These are phyloP conservation scores for Metschnikowia koreensis DNA, from an alignment of 805 yeast species.

Conservation along the genomic window DNA sequence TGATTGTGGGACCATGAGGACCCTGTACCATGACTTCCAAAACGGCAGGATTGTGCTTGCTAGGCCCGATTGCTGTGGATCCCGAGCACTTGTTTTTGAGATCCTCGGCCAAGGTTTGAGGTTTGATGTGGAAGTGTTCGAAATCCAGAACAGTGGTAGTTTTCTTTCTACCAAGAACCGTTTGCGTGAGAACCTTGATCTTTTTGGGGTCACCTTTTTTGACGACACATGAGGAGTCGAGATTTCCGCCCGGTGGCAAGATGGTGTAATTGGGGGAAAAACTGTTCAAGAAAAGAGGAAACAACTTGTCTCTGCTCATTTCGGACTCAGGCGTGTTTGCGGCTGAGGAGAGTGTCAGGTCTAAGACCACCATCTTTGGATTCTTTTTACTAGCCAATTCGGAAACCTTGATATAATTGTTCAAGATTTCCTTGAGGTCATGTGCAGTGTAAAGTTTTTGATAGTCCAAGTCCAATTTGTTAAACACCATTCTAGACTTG, in stretches of 20 bases:
- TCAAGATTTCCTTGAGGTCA: constrained; percentile 54
- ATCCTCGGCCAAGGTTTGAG: constrained; percentile 63
- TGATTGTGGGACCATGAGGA: constrained; percentile 66
- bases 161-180: constrained; percentile 76
- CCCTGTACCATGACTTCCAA: constrained; percentile 88
- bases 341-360: constrained; percentile 50
- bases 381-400: constrained; percentile 51
- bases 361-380: constrained; percentile 54
- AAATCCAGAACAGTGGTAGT: constrained; percentile 72
- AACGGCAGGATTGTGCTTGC: constrained; percentile 51
- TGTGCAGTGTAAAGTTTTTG: constrained; percentile 47
- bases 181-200: constrained; percentile 65
- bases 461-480: constrained; percentile 36
- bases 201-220: constrained; percentile 66
- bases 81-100: constrained; percentile 84
- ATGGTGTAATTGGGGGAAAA: constrained; percentile 53
- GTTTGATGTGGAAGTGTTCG: constrained; percentile 64
- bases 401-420: constrained; percentile 53
- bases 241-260: constrained; percentile 42
- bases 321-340: constrained; percentile 30
- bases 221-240: constrained; percentile 7
- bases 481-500: constrained; percentile 46
- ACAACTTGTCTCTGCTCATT: constrained; percentile 43
- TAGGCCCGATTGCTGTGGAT: constrained; percentile 70
- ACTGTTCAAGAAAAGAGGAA: constrained; percentile 43